phyloP scores from a whole-genome alignment of 2,329 filamentous ascomycete genomes.

The Aspergillus spinulosporus region DNA sequence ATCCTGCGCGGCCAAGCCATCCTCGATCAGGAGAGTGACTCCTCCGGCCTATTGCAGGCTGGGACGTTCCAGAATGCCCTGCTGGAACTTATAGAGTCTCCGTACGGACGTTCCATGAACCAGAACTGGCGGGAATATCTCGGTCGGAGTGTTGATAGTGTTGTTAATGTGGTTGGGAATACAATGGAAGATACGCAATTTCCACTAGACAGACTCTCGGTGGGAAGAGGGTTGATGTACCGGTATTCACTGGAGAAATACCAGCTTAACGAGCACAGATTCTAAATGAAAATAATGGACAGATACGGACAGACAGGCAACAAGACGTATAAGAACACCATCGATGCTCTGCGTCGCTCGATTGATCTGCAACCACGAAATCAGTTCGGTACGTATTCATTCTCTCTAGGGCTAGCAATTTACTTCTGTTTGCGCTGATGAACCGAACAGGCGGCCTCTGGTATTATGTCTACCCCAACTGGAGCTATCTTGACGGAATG shows the following conservation, averaged over 20 bases:
- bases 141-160: slow-evolving; percentile 21
- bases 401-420: background rate
- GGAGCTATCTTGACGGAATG: slow-evolving; percentile 58
- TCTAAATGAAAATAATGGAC: background rate
- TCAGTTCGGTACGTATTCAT: slow-evolving; percentile 14
- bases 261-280: too few relatives aligned
- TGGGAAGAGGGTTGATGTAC: slow-evolving; percentile 21
- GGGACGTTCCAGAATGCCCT: slow-evolving; percentile 29
- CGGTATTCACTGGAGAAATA: slow-evolving; percentile 11
- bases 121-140: slow-evolving; percentile 26
- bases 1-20: slow-evolving; percentile 27
- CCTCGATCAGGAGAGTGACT: slow-evolving; percentile 4
- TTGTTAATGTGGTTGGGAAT: slow-evolving; percentile 21
- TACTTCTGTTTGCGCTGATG: too few relatives aligned
- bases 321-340: slow-evolving; percentile 14
- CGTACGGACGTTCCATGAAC: slow-evolving; percentile 10
- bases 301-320: slow-evolving; percentile 20
- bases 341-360: slow-evolving; percentile 22
- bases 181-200: slow-evolving; percentile 21
- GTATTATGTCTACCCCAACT: slow-evolving; percentile 48
- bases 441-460: slow-evolving; percentile 19
- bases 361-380: slow-evolving; percentile 25
- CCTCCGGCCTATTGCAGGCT: slow-evolving; percentile 23
- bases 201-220: slow-evolving; percentile 26
- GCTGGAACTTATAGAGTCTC: slow-evolving; percentile 18